phyloP scores from a whole-genome alignment of 2,329 filamentous ascomycete species.

The Colletotrichum liriopes region DNA sequence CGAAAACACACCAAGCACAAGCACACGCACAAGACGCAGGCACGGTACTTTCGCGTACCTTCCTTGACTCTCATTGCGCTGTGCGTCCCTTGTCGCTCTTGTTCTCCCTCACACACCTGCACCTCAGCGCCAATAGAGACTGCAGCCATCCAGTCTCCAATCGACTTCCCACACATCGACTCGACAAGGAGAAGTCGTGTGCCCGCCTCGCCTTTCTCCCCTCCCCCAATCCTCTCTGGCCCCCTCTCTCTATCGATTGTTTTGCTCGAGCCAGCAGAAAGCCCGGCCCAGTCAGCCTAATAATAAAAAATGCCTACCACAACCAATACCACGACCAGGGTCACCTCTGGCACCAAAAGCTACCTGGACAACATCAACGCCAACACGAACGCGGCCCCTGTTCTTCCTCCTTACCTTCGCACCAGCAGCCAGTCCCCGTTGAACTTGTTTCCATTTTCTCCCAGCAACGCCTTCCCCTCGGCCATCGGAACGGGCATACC shows the following conservation, averaged over 20 bases:
- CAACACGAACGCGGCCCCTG: slow-evolving; percentile 28
- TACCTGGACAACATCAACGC: slow-evolving; percentile 19
- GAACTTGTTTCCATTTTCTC: slow-evolving; percentile 18
- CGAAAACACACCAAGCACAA: not conserved
- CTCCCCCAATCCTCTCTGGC: not conserved
- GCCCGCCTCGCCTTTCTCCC: slow-evolving; percentile 12
- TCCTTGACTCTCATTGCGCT: not conserved
- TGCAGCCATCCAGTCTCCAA: slow-evolving; percentile 25
- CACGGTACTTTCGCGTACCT: slow-evolving; percentile 21
- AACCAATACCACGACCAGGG: slow-evolving; percentile 28
- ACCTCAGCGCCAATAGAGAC: slow-evolving; percentile 32
- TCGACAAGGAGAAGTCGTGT: slow-evolving; percentile 10
- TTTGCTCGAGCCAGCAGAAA: slow-evolving; percentile 3
- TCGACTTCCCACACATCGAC: slow-evolving; percentile 16
- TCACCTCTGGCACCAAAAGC: slow-evolving; percentile 17
- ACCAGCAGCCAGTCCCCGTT: slow-evolving; percentile 23
- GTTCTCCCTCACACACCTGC: slow-evolving; percentile 6
- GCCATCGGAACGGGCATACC: slow-evolving; percentile 19
- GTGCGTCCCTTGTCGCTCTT: not conserved
- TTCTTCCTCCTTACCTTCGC: slow-evolving; percentile 28
- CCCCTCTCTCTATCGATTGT: not conserved
- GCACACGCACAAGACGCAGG: slow-evolving; percentile 17
- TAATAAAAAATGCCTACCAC: slow-evolving; percentile 26
- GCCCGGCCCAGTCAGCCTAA: slow-evolving; percentile 11
- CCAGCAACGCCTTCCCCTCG: slow-evolving; percentile 25